Evolutionary conservation across 2,329 filamentous ascomycete genomes (phyloP).

Genomic region (Beauveria bassiana): DNA sequence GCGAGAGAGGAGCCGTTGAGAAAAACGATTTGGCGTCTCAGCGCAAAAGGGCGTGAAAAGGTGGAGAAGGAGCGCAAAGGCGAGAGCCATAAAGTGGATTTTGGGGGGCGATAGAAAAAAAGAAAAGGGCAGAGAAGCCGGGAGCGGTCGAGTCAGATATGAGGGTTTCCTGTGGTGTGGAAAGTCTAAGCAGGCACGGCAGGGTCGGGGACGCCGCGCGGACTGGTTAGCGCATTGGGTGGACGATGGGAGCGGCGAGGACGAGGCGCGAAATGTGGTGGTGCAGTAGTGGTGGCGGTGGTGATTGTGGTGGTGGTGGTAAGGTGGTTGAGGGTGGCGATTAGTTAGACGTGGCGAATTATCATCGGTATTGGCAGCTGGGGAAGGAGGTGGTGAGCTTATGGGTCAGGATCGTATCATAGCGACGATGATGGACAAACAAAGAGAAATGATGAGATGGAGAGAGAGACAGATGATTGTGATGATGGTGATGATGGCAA

Average conservation of each 20-base stretch:
- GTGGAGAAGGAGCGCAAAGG: slow-evolving; percentile 1
- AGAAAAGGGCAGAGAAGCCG: not conserved
- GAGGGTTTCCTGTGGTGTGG: not conserved
- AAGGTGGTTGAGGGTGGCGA: not conserved
- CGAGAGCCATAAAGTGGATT: slow-evolving; percentile 6
- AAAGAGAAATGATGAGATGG: not conserved
- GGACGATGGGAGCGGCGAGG: not conserved
- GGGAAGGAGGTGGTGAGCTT: not conserved
- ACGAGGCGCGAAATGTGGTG: not conserved
- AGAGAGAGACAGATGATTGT: not conserved
- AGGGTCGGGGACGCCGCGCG: slow-evolving; percentile 4
- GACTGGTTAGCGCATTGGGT: not conserved
- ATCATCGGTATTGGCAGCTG: not conserved
- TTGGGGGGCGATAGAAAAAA: not conserved
- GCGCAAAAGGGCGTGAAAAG: slow-evolving; percentile 6
- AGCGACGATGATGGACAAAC: not conserved
- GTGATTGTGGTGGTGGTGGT: not conserved
- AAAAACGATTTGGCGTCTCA: slow-evolving; percentile 1
- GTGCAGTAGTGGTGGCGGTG: not conserved
- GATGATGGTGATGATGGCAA: not conserved
- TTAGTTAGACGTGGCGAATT: not conserved
- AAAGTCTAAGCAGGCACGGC: not conserved
- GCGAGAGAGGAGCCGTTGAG: not conserved
- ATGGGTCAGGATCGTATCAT: not conserved
- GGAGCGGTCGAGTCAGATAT: not conserved